These are phyloP conservation scores for Suillus spraguei DNA, from an alignment of 768 basidiomycete genomes.

Conservation along the genomic window DNA sequence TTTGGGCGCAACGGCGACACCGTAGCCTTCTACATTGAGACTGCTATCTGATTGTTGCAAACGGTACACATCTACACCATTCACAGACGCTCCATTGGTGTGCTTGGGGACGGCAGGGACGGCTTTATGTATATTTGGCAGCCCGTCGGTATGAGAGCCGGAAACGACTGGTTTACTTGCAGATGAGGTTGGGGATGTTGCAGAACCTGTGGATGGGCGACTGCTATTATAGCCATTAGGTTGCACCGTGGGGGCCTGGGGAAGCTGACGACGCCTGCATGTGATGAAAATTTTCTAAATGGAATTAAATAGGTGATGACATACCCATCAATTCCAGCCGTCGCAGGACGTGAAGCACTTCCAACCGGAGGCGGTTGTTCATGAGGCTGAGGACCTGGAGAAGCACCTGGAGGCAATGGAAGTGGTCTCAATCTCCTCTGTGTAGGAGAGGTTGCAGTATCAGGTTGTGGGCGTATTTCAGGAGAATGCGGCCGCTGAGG, in stretches of 20 bases:
- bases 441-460: conserved; percentile 30
- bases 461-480: conserved; percentile 25
- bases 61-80: conserved; percentile 14
- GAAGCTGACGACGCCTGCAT: conserved; percentile 33
- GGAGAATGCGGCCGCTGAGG: conserved; percentile 20
- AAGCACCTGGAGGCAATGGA: conserved; percentile 29
- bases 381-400: conserved; percentile 13
- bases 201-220: conserved; percentile 28
- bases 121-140: conserved; percentile 32
- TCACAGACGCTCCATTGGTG: conserved; percentile 14
- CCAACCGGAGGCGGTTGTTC: conserved; percentile 17
- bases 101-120: conserved; percentile 30
- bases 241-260: conserved; percentile 26
- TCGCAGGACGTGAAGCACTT: conserved; percentile 27
- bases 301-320: neutral
- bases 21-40: conserved; percentile 20
- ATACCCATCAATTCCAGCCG: conserved; percentile 29
- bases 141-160: conserved; percentile 20
- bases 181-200: conserved; percentile 20
- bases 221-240: conserved; percentile 13
- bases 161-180: conserved; percentile 15
- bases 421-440: conserved; percentile 32
- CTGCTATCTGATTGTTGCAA: conserved; percentile 10
- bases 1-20: conserved; percentile 17
- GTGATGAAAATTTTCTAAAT: neutral